These are phyloP conservation scores for Paraphoma chrysanthemicola DNA, from an alignment of 2,329 filamentous ascomycete genomes.

Conservation along the genomic window DNA sequence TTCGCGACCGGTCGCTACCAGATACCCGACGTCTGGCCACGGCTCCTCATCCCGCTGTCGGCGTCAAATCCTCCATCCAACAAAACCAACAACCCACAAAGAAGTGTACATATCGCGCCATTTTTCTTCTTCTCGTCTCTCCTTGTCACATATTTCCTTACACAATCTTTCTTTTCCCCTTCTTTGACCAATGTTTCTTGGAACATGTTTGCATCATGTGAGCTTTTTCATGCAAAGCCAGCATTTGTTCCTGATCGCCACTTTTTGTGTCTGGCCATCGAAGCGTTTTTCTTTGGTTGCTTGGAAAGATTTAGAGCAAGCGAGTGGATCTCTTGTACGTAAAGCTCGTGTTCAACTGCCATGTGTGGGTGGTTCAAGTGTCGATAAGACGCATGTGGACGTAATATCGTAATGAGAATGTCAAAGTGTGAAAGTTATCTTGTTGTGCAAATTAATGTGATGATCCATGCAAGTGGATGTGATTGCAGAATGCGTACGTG, in stretches of 20 bases:
- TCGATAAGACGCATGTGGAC: constrained; percentile 10
- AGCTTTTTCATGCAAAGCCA: not conserved
- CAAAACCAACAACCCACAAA: not conserved
- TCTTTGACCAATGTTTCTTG: constrained; percentile 9
- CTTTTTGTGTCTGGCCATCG: not conserved
- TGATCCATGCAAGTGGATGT: too few species aligned
- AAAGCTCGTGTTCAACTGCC: not conserved
- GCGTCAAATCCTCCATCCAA: constrained; percentile 9
- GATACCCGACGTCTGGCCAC: constrained; percentile 42
- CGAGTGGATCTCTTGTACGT: not conserved
- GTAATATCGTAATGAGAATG: constrained; percentile 10
- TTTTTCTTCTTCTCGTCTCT: constrained; percentile 9
- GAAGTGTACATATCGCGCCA: constrained; percentile 4
- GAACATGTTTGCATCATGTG: constrained; percentile 3
- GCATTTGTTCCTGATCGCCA: not conserved
- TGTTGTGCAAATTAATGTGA: not conserved
- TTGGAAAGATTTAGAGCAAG: not conserved
- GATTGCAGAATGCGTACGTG: too few species aligned
- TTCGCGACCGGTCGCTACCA: constrained; percentile 44
- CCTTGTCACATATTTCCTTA: constrained; percentile 1
- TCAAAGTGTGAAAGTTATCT: not conserved
- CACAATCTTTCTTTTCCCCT: not conserved
- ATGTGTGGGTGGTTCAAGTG: not conserved
- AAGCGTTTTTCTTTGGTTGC: not conserved
- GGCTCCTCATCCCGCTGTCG: not conserved